Evolutionary conservation across 192 early-diverging fungal species (phyloP), one percentile per base, ranked within the genome.

Genomic region (Coemansia sp.): DNA sequence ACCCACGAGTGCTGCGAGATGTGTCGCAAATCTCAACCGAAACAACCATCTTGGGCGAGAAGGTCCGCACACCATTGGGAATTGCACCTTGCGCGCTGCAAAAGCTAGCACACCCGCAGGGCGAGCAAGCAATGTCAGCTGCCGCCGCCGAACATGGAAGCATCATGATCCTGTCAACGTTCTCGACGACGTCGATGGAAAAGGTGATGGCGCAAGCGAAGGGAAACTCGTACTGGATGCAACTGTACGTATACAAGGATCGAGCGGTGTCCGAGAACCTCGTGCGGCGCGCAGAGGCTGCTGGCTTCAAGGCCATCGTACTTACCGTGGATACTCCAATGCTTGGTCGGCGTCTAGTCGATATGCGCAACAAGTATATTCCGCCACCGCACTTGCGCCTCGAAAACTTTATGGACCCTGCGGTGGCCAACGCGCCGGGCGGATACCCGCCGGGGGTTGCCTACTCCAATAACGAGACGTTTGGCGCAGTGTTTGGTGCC

Each of bases 231-330:
- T 83, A 81, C 68, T 89, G 87, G 89, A 86, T 92, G 71, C 93
- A 95, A 63, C 85, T 95, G 19, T 95, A 95, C 66, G 90, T 93
- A 11, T 90, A 93, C 70, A 75, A 82, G 57, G 79, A 95, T 61
- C 83, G 92, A 9, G 42, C 23, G 5, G 75, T 89, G 32, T 85
- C 91, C 17, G 84, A 89, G 64, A 69, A 77, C 20, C 69, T 95
- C 23, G 85, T 95, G 9, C 66, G 83, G 29, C 74, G 88, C 17
- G 93, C 91, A 6, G 93, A 94, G 63, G 73, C 61, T 10, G 88
- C 85, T 8, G 93, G 93, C 5, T 89, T 90, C 81, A 88, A 89
- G 71, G 92, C 86, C 1, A 59, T 88, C 0, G 86, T 86, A 17
- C 62, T 88, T 2, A 88, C 87, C 0, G 86, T 88, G 1, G 87